Evolutionary conservation across 352 stramenopile species (phyloP).

Genomic region (Pythium guiyangense): DNA sequence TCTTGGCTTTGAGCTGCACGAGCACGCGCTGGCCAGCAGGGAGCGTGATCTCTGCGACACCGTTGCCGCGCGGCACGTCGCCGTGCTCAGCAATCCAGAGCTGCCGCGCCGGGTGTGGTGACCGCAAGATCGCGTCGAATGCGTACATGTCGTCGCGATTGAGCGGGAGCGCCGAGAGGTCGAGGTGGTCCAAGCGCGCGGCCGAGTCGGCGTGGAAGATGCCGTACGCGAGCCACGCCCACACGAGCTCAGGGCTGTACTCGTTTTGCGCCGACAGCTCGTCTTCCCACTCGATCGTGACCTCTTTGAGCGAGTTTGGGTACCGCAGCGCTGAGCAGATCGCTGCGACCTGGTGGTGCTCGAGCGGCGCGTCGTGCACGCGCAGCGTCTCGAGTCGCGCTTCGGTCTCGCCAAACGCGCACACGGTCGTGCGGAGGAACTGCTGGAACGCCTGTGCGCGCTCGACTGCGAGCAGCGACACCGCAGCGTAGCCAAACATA

Average conservation of each 20-base stretch:
- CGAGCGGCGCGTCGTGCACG: background rate
- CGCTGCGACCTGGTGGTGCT: background rate
- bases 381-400: background rate
- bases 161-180: background rate
- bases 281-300: background rate
- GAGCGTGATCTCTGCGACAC: constrained; percentile 19
- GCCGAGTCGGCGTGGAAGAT: constrained; percentile 25
- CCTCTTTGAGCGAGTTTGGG: background rate
- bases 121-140: constrained; percentile 14
- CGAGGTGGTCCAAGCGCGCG: background rate
- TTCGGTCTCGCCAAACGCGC: background rate
- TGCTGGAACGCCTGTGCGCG: background rate
- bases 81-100: constrained; percentile 17
- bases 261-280: background rate
- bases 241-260: constrained; percentile 17
- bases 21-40: constrained; percentile 18
- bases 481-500: background rate
- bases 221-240: constrained; percentile 38
- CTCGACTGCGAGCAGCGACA: background rate
- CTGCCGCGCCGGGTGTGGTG: constrained; percentile 14
- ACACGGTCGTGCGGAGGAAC: background rate
- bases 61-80: constrained; percentile 16
- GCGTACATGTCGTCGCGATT: constrained; percentile 2
- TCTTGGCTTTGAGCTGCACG: constrained; percentile 14
- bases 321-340: constrained; percentile 2